Base-by-base conservation (phyloP, 2,329 filamentous ascomycete genomes). In the Calonectria naviculata region DNA sequence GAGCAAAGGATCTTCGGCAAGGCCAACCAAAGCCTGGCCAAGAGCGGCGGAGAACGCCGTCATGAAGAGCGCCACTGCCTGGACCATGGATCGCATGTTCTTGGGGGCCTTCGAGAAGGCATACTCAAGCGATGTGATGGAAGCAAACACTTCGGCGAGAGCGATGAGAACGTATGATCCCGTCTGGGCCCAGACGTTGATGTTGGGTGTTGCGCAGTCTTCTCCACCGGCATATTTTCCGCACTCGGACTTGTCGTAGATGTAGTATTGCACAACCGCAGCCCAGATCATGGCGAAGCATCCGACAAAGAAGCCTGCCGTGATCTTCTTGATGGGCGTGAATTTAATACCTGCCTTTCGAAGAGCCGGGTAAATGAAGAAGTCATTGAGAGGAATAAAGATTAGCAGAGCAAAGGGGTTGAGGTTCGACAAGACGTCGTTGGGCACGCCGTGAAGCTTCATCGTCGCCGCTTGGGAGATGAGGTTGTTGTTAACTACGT, bases 1-100 rank as follows among this genome's bases (percentile, higher is more conserved):
- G 6, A 95, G 85, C 13, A 93, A 83, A 1, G 93, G 93, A 77
- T 95, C 92, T 8, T 78, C 78, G 34, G 84, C 80, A 21, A 86
- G 80, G 29, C 79, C 77, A 21, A 80, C 80, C 29, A 86, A 81
- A 12, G 84, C 93, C 83, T 94, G 91, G 0, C 91, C 91, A 28
- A 95, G 84, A 44, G 93, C 92, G 46, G 91, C 86, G 8, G 91
- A 90, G 78, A 95, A 89, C 58, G 93, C 92, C 42, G 88, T 90
- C 84, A 90, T 92, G 84, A 94, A 93, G 63, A 94, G 88, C 60
- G 89, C 89, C 65, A 94, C 86, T 12, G 90, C 89, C 75, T 88
- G 87, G n/a, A 95, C 91, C 67, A 94, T 87, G 29, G 91, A 92
- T 7, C 92, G 88, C 93, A 95, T 95, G 83, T 94, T 94, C 79